Base-by-base conservation (phyloP, 352 stramenopile genomes). In the Pythium brachiatum region DNA sequence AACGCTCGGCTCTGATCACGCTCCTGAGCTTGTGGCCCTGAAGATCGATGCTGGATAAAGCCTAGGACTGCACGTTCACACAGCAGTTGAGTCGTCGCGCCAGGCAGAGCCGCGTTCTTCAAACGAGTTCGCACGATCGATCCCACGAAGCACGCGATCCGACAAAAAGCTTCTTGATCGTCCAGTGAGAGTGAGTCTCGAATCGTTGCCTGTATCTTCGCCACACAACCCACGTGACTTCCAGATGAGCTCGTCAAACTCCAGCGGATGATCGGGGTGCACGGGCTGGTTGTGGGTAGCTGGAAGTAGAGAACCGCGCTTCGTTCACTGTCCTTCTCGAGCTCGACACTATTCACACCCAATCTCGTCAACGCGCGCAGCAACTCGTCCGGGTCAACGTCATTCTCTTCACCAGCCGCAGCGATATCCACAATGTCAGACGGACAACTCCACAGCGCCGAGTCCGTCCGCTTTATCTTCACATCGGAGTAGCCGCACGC, bases 401-500 rank as follows among this genome's bases (percentile, higher is more conserved):
- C 13, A 1, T 18, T 18, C 29, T 31, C 21, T 16, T 52, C 29
- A 3, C 47, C 27, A 23, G 31, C 11, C 5, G 48, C 48, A 3
- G 46, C 50, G 27, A 74, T 66, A 7, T 68, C 64, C 0, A 77
- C 31, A 16, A 62, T 13, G 9, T 18, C 20, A 1, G 53, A 23
- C 8, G 53, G 61, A 20, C 53, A 46, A 2, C n/a, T 50, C 53
- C 54, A 68, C 46, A 62, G 21, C 7, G 27, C 27, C 18, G 61
- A 62, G 26, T 68, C 53, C 20, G 58, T 26, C 6, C 61, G 47
- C 39, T 46, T 55, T 7, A 62, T 44, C n/a, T 18, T 50, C 3
- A 39, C 23, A 1, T 15, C 18, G 7, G 41, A 7, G 18, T 41
- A 20, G 11, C 61, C 61, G 50, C 54, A 58, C 20, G 32, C 31